These are phyloP conservation scores for Agrocybe praecox DNA, from an alignment of 768 basidiomycete species.

Conservation along the genomic window DNA sequence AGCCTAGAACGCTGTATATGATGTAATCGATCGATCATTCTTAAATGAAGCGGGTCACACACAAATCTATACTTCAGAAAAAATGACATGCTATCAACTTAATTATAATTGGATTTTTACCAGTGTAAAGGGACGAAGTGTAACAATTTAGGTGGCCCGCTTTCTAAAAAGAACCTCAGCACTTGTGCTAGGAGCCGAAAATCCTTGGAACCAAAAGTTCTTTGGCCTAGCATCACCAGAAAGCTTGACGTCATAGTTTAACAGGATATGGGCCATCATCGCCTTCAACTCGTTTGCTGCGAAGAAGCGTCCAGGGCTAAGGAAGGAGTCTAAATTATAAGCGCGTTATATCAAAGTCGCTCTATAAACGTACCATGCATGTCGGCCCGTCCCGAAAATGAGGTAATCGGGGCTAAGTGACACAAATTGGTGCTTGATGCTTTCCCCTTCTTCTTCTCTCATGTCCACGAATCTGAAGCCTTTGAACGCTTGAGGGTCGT, in stretches of 20 bases:
- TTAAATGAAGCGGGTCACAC: too few relatives aligned
- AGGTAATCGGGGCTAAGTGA: constrained; percentile 29
- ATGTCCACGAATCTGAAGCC: constrained; percentile 41
- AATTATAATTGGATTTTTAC: too few relatives aligned
- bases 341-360: not conserved
- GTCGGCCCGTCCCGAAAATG: constrained; percentile 36
- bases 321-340: not conserved
- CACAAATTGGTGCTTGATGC: constrained; percentile 22
- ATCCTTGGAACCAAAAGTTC: constrained; percentile 21
- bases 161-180: not conserved
- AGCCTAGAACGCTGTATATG: too few relatives aligned
- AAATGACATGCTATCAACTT: too few relatives aligned
- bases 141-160: not conserved
- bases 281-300: constrained; percentile 23
- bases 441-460: constrained; percentile 17
- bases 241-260: constrained; percentile 41
- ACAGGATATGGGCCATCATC: constrained; percentile 46
- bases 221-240: constrained; percentile 25
- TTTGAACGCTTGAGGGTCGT: constrained; percentile 38
- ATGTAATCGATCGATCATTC: too few relatives aligned
- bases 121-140: too few relatives aligned
- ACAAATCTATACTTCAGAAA: too few relatives aligned
- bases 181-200: not conserved
- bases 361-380: constrained; percentile 20
- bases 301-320: constrained; percentile 42